These are phyloP conservation scores for Eucalyptus coolabah DNA, from an alignment of 345 rosid species.

Conservation along the genomic window DNA sequence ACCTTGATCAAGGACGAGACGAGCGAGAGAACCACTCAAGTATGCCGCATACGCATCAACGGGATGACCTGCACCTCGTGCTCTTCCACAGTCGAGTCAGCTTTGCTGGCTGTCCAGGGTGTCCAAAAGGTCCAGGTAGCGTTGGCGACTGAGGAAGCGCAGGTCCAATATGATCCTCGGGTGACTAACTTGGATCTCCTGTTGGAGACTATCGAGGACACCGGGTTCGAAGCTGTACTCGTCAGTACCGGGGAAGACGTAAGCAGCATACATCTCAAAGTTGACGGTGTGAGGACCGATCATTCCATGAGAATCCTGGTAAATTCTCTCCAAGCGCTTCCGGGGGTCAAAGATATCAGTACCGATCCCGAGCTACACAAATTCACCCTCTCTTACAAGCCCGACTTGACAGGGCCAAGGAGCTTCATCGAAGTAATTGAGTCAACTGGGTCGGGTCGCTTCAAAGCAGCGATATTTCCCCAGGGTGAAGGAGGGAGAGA, in stretches of 20 bases:
- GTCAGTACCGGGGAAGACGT: slow-evolving; percentile 63
- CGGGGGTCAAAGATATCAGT: slow-evolving; percentile 50
- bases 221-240: slow-evolving; percentile 71
- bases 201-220: slow-evolving; percentile 33
- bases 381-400: slow-evolving; percentile 53
- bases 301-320: slow-evolving; percentile 37
- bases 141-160: slow-evolving; percentile 85
- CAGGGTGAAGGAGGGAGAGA: slow-evolving; percentile 56
- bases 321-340: slow-evolving; percentile 70
- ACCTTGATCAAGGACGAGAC: slow-evolving; percentile 38
- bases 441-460: slow-evolving; percentile 60
- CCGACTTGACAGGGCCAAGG: slow-evolving; percentile 75
- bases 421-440: slow-evolving; percentile 64
- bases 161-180: slow-evolving; percentile 53
- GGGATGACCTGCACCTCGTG: slow-evolving; percentile 92
- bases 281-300: slow-evolving; percentile 49
- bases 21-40: slow-evolving; percentile 37
- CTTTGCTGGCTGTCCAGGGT: slow-evolving; percentile 45
- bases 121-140: slow-evolving; percentile 71
- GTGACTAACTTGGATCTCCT: slow-evolving; percentile 20
- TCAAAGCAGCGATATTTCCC: slow-evolving; percentile 57
- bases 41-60: slow-evolving; percentile 59
- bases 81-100: slow-evolving; percentile 59
- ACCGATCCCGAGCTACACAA: slow-evolving; percentile 12
- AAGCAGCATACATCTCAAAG: slow-evolving; percentile 61